Conservation (phyloP, 441 rosid species). For the Raphanus hybrid region DNA sequence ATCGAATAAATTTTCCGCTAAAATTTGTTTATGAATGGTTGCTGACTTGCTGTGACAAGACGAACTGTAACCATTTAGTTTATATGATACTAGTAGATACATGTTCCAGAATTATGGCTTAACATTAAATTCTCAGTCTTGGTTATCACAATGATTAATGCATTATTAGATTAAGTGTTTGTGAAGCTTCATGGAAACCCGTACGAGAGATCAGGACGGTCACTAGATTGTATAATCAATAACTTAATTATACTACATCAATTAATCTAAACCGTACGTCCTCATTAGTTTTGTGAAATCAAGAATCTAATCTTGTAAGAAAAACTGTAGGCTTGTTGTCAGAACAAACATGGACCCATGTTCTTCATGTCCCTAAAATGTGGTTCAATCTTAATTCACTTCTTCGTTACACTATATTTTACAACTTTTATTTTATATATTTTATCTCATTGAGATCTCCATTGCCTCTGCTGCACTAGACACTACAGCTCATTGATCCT, state of each 20-base stretch:
- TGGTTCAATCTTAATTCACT: conserved; percentile 38
- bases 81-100: too few relatives aligned
- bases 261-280: conserved; percentile 31
- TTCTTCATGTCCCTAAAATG: conserved; percentile 47
- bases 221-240: conserved; percentile 42
- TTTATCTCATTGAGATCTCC: conserved; percentile 33
- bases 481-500: conserved; percentile 57
- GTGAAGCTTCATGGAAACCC: conserved; percentile 45
- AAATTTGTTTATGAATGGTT: too few relatives aligned
- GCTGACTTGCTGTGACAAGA: too few relatives aligned
- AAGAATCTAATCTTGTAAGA: conserved; percentile 41
- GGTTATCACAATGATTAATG: not conserved
- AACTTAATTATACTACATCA: not conserved
- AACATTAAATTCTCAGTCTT: not conserved
- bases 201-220: conserved; percentile 45
- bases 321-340: conserved; percentile 46
- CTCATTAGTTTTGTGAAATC: conserved; percentile 36
- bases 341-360: conserved; percentile 51
- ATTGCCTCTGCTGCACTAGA: conserved; percentile 48
- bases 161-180: conserved; percentile 36
- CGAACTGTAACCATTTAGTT: too few relatives aligned
- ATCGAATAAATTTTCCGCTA: too few relatives aligned
- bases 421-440: conserved; percentile 22
- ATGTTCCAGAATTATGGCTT: too few relatives aligned
- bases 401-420: conserved; percentile 37